Base-by-base conservation (phyloP, 176 grass and related monocot genomes). In the Urochloa ruziziensis region DNA sequence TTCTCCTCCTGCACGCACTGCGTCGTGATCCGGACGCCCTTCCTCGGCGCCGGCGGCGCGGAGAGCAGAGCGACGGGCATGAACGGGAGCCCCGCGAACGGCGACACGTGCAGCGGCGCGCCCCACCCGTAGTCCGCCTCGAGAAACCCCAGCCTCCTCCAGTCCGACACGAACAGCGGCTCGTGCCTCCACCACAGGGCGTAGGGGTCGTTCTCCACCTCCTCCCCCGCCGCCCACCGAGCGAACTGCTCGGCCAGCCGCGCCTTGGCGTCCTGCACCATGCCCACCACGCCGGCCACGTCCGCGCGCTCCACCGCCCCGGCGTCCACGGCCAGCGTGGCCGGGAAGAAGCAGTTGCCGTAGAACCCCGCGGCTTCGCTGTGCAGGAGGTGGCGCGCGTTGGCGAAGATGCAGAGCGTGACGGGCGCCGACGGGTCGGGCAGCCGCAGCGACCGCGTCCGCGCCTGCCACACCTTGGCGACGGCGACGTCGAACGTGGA, bases 291-390 rank as follows among this genome's bases (percentile, higher is more conserved):
- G 2, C 93, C 89, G 2, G 82, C 16, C 23, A 95, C 62, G 27
- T 90, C 93, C 0, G 72, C 82, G 4, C 11, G 24, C 2, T 29
- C 85, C 46, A 98, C 82, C 53, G 36, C 61, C 0, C 60, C 70
- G 17, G 48, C 48, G 16, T 51, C 28, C 75, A 69, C 0, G 66
- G 12, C 18, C 79, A 51, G 75, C 0, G 91, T 83, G 39, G 94
- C 87, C 6, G 91, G 80, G 87, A 93, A 98, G 87, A 98, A 98
- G 91, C 96, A 98, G 76, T 98, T 98, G 0, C 93, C 96, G 51
- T 93, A 98, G 89, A 90, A 98, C 27, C 92, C 92, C 16, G 15
- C 1, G 72, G 23, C 6, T 48, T 51, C 3, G 77, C 16, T 54
- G 17, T 70, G 49, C 0, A 82, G 93, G 39, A 98, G 80, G 67